Percentiles rank a stretch among this genome's conserved stretches.
Conservation (phyloP, 2,329 filamentous ascomycete species). For the Penicillium vulpinum region DNA sequence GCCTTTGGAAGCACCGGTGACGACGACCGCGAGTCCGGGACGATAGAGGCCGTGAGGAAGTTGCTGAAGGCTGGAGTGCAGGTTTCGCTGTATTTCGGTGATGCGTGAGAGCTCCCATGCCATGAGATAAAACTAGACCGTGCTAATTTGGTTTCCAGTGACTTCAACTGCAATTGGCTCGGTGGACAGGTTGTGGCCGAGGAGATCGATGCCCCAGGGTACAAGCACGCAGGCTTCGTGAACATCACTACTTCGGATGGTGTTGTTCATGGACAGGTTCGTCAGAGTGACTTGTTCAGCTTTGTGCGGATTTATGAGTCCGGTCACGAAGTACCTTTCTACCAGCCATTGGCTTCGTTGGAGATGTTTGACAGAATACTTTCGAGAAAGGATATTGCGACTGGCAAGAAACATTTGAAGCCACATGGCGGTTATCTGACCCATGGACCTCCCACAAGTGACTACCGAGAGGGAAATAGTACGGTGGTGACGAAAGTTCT, state of each 20-base stretch:
- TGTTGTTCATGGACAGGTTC: slow-evolving; percentile 1
- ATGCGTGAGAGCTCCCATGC: neutral
- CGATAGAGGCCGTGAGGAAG: neutral
- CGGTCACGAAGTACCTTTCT: neutral
- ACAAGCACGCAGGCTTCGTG: neutral
- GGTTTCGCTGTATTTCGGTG: neutral
- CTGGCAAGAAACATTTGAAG: neutral
- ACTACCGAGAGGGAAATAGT: neutral
- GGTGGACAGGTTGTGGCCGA: neutral
- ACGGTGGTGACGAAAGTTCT: neutral
- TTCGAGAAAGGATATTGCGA: neutral
- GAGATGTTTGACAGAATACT: neutral
- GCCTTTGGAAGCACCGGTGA: neutral
- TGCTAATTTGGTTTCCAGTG: neutral
- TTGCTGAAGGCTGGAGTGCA: neutral
- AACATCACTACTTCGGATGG: neutral
- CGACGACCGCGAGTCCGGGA: neutral
- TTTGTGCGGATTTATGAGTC: slow-evolving; percentile 3
- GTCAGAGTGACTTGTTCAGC: slow-evolving; percentile 2
- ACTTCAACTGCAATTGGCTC: slow-evolving; percentile 3
- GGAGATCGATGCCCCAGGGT: neutral
- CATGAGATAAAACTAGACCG: neutral
- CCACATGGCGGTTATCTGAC: neutral
- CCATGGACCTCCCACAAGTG: neutral
- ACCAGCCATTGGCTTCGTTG: neutral